These are phyloP conservation scores for Penicillium sp. DNA, from an alignment of 2,329 filamentous ascomycete genomes.

Conservation along the genomic window DNA sequence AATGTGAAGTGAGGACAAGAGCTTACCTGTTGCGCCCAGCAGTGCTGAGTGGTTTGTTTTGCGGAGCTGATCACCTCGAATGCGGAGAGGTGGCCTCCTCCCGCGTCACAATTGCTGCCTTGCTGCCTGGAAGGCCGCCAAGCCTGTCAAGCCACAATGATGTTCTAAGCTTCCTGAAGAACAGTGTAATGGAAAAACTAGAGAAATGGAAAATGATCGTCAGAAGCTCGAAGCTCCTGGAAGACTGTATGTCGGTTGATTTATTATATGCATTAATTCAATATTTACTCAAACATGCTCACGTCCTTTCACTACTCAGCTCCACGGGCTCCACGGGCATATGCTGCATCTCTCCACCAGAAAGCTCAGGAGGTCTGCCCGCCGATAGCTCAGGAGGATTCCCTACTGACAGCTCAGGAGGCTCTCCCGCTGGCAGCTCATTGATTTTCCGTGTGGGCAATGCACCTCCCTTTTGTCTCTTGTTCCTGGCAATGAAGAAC, in stretches of 20 bases:
- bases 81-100: constrained; percentile 24
- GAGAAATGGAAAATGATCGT: too few species aligned
- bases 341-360: background rate
- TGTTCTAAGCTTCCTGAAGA: too few species aligned
- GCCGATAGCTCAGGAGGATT: background rate
- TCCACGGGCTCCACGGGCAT: background rate
- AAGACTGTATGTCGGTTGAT: too few species aligned
- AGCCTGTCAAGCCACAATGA: background rate
- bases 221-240: too few species aligned
- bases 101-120: background rate
- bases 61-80: constrained; percentile 6
- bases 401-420: too few species aligned
- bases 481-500: background rate
- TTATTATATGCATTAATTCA: too few species aligned
- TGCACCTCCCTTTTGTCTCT: background rate
- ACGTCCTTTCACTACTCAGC: too few species aligned
- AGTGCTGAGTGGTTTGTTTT: constrained; percentile 13
- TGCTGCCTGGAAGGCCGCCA: background rate
- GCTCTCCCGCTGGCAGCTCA: background rate
- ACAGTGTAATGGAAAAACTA: too few species aligned
- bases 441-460: background rate
- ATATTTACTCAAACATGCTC: too few species aligned
- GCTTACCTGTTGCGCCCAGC: constrained; percentile 2
- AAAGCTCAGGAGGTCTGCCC: background rate
- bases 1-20: too few species aligned